Base-by-base conservation (phyloP, 768 basidiomycete species). In the Termitomyces sp. region DNA sequence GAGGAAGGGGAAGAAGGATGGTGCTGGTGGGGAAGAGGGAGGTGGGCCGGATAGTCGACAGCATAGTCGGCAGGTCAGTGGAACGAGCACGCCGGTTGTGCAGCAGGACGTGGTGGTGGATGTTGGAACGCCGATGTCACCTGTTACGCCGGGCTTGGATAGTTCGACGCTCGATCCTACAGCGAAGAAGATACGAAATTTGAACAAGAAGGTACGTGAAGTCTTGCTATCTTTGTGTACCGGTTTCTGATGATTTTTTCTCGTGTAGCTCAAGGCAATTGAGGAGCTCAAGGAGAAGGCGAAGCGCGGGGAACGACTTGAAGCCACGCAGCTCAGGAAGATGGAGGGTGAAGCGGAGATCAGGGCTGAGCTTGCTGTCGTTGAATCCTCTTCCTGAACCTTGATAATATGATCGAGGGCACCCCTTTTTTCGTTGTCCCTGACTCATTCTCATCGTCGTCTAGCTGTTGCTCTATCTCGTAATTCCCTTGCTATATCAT, bases 321-420 rank as follows among this genome's bases (percentile, higher is more conserved):
- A 99, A 71, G 87, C 87, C 56, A 99, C 96, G 18, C 96, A 99
- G 72, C 76, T 96, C 64, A 91, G 90, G 83, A 99, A 99, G 83
- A 96, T 98, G 65, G 94, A 97, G 42, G 87, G 87, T 9, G 95
- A 98, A 72, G 80, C 69, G 9, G 90, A 90, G 59, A 92, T 98
- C 66, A 77, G 85, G 65, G 85, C 84, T 67, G 95, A 97, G 75
- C 83, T 98, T 16, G 39, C 58, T 42, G 37, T 29, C 31, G 55
- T 62, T 32, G 58, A 53, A 13, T 48, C 54, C 0, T 47, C 43
- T 12, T 24, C 20, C 20, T 57, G 26, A 53, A 29, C 26, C 29
- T 53, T 24, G 27, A 39, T 51, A 34, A 39, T 31, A 44, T 18
- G 10, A 46, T 47, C 31, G 36, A 39, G 43, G 50, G 9, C 14